A percentile compares a stretch with the other conserved stretches of the same genome.
Evolutionary conservation across 2,329 filamentous ascomycete genomes (phyloP).

Genomic region (Juglanconis sp.): DNA sequence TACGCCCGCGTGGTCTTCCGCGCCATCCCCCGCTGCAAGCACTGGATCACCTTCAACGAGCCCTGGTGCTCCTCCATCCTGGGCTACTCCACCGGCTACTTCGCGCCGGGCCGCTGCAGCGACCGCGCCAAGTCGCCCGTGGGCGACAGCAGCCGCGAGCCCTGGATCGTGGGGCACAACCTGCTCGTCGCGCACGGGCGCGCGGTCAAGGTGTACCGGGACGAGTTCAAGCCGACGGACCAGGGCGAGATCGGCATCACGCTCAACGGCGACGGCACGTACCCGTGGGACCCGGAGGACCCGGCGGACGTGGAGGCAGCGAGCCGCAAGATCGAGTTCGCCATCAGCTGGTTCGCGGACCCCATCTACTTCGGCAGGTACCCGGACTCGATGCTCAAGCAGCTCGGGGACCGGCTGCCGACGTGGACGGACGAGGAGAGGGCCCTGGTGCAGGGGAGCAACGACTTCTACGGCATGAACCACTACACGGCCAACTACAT

Average conservation of each 20-base stretch:
- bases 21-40: constrained; percentile 71
- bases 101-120: constrained; percentile 79
- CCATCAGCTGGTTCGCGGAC: constrained; percentile 85
- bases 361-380: constrained; percentile 83
- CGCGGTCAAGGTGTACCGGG: constrained; percentile 77
- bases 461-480: constrained; percentile 95
- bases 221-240: constrained; percentile 71
- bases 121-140: constrained; percentile 67
- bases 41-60: constrained; percentile 91
- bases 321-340: constrained; percentile 80
- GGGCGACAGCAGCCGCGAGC: constrained; percentile 73
- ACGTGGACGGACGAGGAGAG: constrained; percentile 69
- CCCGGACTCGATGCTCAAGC: constrained; percentile 76
- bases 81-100: constrained; percentile 73
- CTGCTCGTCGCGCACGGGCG: constrained; percentile 75
- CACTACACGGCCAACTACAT: constrained; percentile 90
- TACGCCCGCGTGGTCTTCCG: constrained; percentile 77
- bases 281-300: constrained; percentile 78
- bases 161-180: constrained; percentile 80
- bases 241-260: constrained; percentile 83
- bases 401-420: constrained; percentile 76
- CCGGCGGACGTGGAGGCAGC: constrained; percentile 72
- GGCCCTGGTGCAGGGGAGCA: constrained; percentile 75
- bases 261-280: constrained; percentile 78
- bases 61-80: constrained; percentile 82